Evolutionary conservation across 169 alveolate genomes (phyloP), one percentile per base, ranked within the genome.

Genomic region (Perkinsus chesapeaki): DNA sequence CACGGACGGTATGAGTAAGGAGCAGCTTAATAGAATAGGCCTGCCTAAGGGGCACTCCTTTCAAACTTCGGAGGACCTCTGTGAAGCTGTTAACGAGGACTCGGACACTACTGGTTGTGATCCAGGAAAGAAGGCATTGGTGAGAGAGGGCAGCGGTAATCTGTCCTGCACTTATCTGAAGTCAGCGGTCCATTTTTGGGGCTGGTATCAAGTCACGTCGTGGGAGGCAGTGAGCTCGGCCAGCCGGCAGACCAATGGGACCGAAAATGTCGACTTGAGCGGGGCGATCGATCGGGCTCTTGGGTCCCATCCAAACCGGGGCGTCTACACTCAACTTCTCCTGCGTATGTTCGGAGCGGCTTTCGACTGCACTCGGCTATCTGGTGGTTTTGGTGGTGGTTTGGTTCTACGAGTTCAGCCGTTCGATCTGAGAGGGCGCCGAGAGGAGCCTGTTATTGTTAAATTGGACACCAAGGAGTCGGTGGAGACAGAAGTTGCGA

Each of bases 331-430:
- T 39, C 47, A 47, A 39, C 73, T 91, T 16, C 39, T 91, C 27
- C 93, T 91, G 34, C 93, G 60, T 9, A 91, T 91, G 93, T 91
- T 91, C 34, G 93, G 93, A 10, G 73, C 36, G 43, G 39, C 38
- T 37, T 91, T 91, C 73, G 93, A 91, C 39, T 47, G 73, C 19
- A 91, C 82, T 39, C 39, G 60, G 39, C 73, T 91, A 39, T 91
- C 82, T 48, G 93, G 93, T 31, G 93, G 93, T 31, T 91, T 91
- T 39, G 47, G 73, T 27, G 93, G 93, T 16, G 36, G 72, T 23
- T 39, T 91, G 82, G 93, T 91, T 37, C 93, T 91, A 23, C 39
- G 93, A 19, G 93, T 91, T 36, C 93, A 91, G 73, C 93, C 93
- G 16, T 91, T 39, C 73, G 93, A 91, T 34, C 12, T 37, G 73